phyloP scores from a whole-genome alignment of 768 basidiomycete genomes.

The Cystobasidium ongulense region DNA sequence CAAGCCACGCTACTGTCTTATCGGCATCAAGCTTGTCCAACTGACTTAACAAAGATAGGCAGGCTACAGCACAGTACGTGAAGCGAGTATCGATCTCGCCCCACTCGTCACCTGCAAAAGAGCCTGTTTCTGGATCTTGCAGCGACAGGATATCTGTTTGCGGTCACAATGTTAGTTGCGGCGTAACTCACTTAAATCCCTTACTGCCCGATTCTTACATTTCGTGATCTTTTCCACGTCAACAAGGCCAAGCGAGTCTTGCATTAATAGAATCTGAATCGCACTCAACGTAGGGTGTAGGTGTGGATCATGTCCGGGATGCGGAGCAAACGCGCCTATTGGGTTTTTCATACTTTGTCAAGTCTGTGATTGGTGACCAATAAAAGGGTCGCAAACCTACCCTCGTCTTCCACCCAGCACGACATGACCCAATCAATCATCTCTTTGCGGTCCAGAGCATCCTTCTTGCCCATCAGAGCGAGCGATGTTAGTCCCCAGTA shows the following conservation, averaged over 20 bases:
- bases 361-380: too few species aligned
- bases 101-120: conserved; percentile 80
- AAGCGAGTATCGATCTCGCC: conserved; percentile 94
- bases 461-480: conserved; percentile 65
- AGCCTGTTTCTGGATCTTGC: conserved; percentile 67
- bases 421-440: conserved; percentile 83
- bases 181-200: background rate
- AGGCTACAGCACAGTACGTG: conserved; percentile 73
- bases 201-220: conserved; percentile 54
- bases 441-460: conserved; percentile 72
- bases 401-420: conserved; percentile 89
- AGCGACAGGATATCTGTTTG: conserved; percentile 67
- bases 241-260: conserved; percentile 66
- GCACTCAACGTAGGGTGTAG: conserved; percentile 77
- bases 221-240: conserved; percentile 62
- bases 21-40: conserved; percentile 61
- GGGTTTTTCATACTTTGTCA: background rate
- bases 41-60: conserved; percentile 69
- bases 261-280: conserved; percentile 80
- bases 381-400: conserved; percentile 47
- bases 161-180: background rate
- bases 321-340: conserved; percentile 77
- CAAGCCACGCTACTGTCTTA: conserved; percentile 63
- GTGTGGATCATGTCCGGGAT: conserved; percentile 88
- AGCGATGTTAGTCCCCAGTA: conserved; percentile 94